A percentile compares a stretch with the other conserved stretches of the same genome.
Evolutionary conservation across 2,329 filamentous ascomycete genomes (phyloP).

Genomic region (Venturia nashicola): DNA sequence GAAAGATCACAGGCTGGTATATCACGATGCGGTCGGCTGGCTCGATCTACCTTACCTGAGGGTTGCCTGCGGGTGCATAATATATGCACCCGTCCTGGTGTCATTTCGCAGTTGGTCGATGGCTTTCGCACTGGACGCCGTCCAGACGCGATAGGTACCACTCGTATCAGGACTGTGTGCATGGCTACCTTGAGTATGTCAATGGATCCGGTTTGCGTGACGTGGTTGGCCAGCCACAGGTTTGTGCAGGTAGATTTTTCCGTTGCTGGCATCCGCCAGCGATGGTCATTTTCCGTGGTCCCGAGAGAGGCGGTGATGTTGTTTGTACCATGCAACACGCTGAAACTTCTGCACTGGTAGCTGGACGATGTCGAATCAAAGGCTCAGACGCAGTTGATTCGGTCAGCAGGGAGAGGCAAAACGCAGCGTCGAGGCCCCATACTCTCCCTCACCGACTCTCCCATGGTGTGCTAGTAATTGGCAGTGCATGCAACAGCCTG

Average conservation of each 20-base stretch:
- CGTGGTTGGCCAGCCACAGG: background rate
- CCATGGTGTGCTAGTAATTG: background rate
- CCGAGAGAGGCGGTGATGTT: constrained; percentile 3
- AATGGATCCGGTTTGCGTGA: constrained; percentile 1
- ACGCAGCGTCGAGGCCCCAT: background rate
- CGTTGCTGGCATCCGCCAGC: background rate
- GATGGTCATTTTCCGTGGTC: background rate
- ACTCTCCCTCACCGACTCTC: background rate
- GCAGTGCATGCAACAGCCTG: background rate
- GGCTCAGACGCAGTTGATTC: background rate
- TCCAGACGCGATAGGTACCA: background rate
- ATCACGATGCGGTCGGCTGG: background rate
- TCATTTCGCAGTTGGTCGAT: background rate
- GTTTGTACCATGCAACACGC: background rate
- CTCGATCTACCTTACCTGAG: background rate
- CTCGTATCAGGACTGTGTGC: background rate
- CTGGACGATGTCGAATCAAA: background rate
- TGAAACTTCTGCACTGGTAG: background rate
- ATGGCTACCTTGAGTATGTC: constrained; percentile 3
- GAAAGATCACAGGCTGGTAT: background rate
- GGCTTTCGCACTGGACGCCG: constrained; percentile 2
- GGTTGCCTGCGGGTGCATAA: background rate
- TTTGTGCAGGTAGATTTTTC: background rate
- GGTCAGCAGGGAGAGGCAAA: background rate
- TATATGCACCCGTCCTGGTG: background rate